Base-by-base conservation (phyloP, 805 yeast genomes). In the Cyberlindnera mrakii region DNA sequence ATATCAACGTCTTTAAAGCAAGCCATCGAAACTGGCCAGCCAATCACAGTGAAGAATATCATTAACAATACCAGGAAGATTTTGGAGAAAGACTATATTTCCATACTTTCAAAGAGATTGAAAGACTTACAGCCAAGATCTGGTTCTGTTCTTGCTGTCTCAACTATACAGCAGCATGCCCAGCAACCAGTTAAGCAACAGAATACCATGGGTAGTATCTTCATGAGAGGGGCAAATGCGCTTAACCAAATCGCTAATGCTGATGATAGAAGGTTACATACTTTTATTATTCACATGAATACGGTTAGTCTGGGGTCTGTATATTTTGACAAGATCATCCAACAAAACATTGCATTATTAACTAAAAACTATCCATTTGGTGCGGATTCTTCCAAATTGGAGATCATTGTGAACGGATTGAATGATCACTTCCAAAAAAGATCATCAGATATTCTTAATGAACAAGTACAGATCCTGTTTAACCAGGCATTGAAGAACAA, bases 21-120 rank as follows among this genome's bases (percentile, higher is more conserved):
- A 45, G 70, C 80, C 1, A 67, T 89, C 11, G 82, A 85, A 36
- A 76, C 95, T 0, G 95, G 95, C 0, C 84, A 85, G 46, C 58
- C 65, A 4, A 43, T 70, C 6, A 68, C 81, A 0, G 75, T 82
- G 25, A 76, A 74, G 50, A 70, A 67, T 25, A 75, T 84, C 54
- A 59, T 83, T 13, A 67, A 70, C 7, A 77, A 75, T 43, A 63
- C 80, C n/a, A 71, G 74, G 40, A 70, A 80, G 33, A 75, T 83
- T 3, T 59, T 88, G 30, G 83, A 82, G 42, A 67, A 70, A 31
- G 91, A 85, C 57, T 75, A 82, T 41, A 57, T 85, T 14, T 77
- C 75, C 43, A 78, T 82, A 16, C 47, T 80, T 38, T 67, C 67
- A 45, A 68, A 71, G 37, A 69, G 76, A 46, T 59, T 81, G 31